phyloP scores from a whole-genome alignment of 495 filamentous ascomycete species.

The Aeminium ludgeri region DNA sequence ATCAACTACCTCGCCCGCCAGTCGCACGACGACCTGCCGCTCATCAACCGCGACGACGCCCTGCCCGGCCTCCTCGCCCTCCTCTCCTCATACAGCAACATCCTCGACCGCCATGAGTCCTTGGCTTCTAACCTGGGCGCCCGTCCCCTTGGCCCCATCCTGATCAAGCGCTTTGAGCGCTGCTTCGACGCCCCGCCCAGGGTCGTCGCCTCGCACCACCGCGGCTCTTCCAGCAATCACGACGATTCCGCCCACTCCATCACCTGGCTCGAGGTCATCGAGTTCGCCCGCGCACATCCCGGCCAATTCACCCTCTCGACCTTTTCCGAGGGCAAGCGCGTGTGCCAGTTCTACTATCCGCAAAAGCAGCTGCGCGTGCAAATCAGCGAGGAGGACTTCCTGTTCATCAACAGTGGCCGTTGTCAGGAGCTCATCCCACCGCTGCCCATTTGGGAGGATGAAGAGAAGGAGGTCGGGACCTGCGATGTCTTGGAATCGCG shows the following conservation, averaged over 20 bases:
- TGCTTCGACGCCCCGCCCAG: slow-evolving; percentile 67
- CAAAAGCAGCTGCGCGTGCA: slow-evolving; percentile 68
- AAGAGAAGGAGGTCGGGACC: slow-evolving; percentile 67
- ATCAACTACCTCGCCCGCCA: slow-evolving; percentile 72
- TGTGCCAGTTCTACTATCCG: slow-evolving; percentile 52
- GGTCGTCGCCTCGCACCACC: slow-evolving; percentile 47
- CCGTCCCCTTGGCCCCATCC: slow-evolving; percentile 61
- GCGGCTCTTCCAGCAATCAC: slow-evolving; percentile 43
- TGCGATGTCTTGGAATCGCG: slow-evolving; percentile 69
- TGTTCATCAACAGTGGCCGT: slow-evolving; percentile 62
- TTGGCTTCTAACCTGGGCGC: slow-evolving; percentile 73
- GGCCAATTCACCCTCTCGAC: slow-evolving; percentile 62
- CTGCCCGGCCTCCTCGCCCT: slow-evolving; percentile 47
- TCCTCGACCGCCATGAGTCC: slow-evolving; percentile 69
- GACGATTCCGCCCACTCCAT: slow-evolving; percentile 32
- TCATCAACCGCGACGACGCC: slow-evolving; percentile 41
- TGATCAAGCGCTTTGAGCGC: slow-evolving; percentile 72
- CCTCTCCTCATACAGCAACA: slow-evolving; percentile 64
- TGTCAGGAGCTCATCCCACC: slow-evolving; percentile 71
- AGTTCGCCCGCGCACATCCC: slow-evolving; percentile 65
- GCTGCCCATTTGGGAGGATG: slow-evolving; percentile 69
- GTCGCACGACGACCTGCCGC: slow-evolving; percentile 41
- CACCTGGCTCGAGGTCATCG: slow-evolving; percentile 71
- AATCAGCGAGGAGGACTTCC: slow-evolving; percentile 74
- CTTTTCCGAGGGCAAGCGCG: slow-evolving; percentile 44